Conservation (phyloP, 2,329 filamentous ascomycete genomes). For the Penicillium frequentans region DNA sequence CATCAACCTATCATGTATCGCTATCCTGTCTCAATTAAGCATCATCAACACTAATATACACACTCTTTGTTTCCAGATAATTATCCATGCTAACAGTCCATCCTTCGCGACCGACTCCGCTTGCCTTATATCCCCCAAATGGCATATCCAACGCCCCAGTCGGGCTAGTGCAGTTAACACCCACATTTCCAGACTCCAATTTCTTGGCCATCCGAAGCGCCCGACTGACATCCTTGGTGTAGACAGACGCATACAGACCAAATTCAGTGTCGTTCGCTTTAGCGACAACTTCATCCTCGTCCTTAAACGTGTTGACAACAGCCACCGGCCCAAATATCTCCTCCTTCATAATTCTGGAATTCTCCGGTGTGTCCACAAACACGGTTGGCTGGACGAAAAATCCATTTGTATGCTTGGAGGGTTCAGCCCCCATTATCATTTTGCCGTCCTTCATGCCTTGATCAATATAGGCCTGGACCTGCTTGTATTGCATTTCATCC, state of each 20-base stretch:
- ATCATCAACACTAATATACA: slow-evolving; percentile 12
- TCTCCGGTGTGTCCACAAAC: slow-evolving; percentile 69
- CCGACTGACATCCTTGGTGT: slow-evolving; percentile 75
- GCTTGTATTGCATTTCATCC: slow-evolving; percentile 78
- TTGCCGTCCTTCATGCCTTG: slow-evolving; percentile 64
- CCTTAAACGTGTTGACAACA: slow-evolving; percentile 71
- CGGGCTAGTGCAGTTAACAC: slow-evolving; percentile 67
- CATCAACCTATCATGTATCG: too few species aligned
- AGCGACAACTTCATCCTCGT: slow-evolving; percentile 66
- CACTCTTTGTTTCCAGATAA: slow-evolving; percentile 15
- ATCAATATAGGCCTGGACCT: slow-evolving; percentile 76
- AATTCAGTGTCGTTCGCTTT: slow-evolving; percentile 73
- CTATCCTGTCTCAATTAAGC: neutral
- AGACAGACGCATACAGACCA: slow-evolving; percentile 72
- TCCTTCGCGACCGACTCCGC: slow-evolving; percentile 15
- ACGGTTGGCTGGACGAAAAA: slow-evolving; percentile 91
- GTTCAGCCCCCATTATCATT: slow-evolving; percentile 65
- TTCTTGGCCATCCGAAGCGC: slow-evolving; percentile 71
- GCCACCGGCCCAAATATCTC: slow-evolving; percentile 82
- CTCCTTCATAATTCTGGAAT: slow-evolving; percentile 71
- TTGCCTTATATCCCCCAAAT: slow-evolving; percentile 34
- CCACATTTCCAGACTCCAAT: slow-evolving; percentile 65
- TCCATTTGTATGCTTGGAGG: slow-evolving; percentile 67
- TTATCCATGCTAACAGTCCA: slow-evolving; percentile 14
- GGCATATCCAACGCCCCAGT: slow-evolving; percentile 51